phyloP scores from a whole-genome alignment of 2,329 filamentous ascomycete species.

The Pseudocercospora vitis region DNA sequence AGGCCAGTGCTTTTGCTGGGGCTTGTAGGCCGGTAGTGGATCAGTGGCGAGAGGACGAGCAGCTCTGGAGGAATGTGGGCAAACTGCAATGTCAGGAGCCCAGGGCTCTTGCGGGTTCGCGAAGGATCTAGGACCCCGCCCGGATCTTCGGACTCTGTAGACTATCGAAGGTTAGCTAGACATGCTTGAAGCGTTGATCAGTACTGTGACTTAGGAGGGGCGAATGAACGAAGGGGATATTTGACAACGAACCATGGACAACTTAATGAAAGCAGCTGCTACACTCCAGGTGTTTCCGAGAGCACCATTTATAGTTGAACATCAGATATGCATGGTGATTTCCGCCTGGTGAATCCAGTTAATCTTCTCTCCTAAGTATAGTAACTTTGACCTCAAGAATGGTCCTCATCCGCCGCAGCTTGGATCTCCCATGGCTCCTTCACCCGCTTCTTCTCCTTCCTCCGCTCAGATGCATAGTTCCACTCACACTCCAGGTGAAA shows the following conservation, averaged over 20 bases:
- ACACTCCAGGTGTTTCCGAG: no score
- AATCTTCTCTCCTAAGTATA: no score
- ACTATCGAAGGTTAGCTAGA: no score
- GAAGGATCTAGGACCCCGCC: background rate
- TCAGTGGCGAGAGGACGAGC: slow-evolving; percentile 17
- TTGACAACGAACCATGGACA: no score
- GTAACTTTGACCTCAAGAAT: background rate
- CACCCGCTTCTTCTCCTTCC: background rate
- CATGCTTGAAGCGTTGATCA: no score
- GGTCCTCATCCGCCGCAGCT: background rate
- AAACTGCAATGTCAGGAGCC: slow-evolving; percentile 1
- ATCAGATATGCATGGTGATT: no score
- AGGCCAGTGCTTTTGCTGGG: slow-evolving; percentile 14
- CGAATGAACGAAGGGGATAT: no score
- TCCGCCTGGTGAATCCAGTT: no score
- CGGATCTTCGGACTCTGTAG: no score
- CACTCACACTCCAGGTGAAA: background rate
- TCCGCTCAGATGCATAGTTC: background rate
- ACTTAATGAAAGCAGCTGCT: no score
- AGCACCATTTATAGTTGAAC: no score
- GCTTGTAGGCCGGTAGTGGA: slow-evolving; percentile 13
- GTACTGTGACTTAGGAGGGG: no score
- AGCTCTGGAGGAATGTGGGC: slow-evolving; percentile 9
- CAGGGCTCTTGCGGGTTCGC: background rate
- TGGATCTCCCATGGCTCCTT: background rate